Base-by-base conservation (phyloP, 768 basidiomycete genomes). In the Russula foetens region DNA sequence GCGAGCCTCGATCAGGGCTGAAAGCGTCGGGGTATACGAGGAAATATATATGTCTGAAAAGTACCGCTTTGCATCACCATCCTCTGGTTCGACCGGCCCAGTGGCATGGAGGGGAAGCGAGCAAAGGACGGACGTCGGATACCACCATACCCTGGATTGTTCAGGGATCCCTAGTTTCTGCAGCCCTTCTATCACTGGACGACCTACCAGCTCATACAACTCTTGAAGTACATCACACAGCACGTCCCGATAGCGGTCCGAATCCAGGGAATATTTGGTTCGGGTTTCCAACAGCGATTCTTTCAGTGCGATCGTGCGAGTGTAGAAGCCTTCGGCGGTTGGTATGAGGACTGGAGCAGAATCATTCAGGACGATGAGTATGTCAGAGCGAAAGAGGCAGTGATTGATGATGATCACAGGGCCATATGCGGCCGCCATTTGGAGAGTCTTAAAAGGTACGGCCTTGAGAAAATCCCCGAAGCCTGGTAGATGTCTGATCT, bases 101-200 rank as follows among this genome's bases (percentile, higher is more conserved):
- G 65, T 63, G 33, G 63, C 65, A 28, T 63, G 64, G 7, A 66
- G 33, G 7, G 64, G 64, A 33, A 66, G 62, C 17, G 53, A 64
- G 19, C 50, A 58, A 15, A 66, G 24, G 2, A 43, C 50, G 3
- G 63, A 64, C 6, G 64, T 63, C 21, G 62, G 53, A 38, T 62
- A 66, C 64, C 64, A 65, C 60, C 62, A 63, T 9, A 65, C 58
- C 14, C 49, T 33, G 17, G 52, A 54, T 47, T 50, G 53, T n/a
- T 62, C 55, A n/a, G 43, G 35, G 44, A 58, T 54, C 47, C n/a
- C 39, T 11, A 62, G 62, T 9, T 41, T 24, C 12, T 29, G 39
- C 1, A 58, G 39, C 6, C 28, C 49, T 26, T 43, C 51, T 6
- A 58, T 46, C 5, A 58, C 54, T 19, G 60, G 61, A 19, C 45